A percentile compares a stretch with the other conserved stretches of the same genome.
Evolutionary conservation across 2,329 filamentous ascomycete genomes (phyloP).

Genomic region (Venturia nashicola): DNA sequence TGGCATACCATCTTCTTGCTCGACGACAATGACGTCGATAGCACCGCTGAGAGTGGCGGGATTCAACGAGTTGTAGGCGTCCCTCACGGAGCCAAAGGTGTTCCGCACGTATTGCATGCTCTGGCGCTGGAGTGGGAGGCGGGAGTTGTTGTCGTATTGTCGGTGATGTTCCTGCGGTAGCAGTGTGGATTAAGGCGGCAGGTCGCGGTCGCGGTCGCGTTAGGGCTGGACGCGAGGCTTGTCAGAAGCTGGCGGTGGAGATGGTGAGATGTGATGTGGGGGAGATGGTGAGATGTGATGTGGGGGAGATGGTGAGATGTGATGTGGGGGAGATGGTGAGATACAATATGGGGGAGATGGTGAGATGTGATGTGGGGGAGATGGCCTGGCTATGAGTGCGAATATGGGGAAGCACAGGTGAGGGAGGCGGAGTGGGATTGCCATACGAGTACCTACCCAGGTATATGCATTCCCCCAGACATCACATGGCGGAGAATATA

Average conservation of each 20-base stretch:
- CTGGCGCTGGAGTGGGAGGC: constrained; percentile 9
- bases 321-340: no score
- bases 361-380: no score
- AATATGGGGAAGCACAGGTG: no score
- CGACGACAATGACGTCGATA: constrained; percentile 97
- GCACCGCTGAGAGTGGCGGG: constrained; percentile 92
- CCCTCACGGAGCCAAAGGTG: constrained; percentile 88
- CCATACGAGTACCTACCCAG: no score
- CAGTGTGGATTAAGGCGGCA: background rate
- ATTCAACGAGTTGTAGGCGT: constrained; percentile 99
- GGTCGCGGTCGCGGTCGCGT: background rate
- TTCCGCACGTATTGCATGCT: constrained; percentile 95
- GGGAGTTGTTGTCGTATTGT: background rate
- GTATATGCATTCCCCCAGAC: no score
- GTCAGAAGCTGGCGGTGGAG: background rate
- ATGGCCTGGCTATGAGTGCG: no score
- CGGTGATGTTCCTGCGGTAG: background rate
- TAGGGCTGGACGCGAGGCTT: background rate
- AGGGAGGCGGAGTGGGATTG: background rate
- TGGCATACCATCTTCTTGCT: constrained; percentile 73
- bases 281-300: background rate
- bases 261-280: background rate
- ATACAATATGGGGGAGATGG: background rate
- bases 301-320: no score
- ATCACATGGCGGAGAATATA: background rate